A percentile compares a stretch with the other conserved stretches of the same genome.
These are phyloP conservation scores for Onygena corvina DNA, from an alignment of 2,329 filamentous ascomycete species.

Conservation along the genomic window DNA sequence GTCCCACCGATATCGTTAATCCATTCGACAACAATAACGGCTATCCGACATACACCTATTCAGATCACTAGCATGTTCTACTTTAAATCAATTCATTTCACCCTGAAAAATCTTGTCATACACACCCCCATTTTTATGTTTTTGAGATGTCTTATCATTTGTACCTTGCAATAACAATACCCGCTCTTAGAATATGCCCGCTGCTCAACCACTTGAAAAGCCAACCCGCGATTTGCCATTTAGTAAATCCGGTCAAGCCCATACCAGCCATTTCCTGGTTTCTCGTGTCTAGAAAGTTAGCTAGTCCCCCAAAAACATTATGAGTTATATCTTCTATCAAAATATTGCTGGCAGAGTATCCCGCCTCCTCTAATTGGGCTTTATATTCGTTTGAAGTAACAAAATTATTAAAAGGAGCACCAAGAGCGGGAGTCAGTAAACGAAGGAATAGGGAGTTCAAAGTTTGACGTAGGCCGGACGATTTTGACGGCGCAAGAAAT, in stretches of 20 bases:
- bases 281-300: conserved; percentile 33
- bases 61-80: not conserved
- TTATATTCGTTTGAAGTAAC: conserved; percentile 38
- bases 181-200: conserved; percentile 14
- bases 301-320: conserved; percentile 42
- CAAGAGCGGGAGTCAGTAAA: conserved; percentile 37
- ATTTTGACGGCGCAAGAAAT: conserved; percentile 23
- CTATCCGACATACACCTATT: conserved; percentile 5
- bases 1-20: not conserved
- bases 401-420: conserved; percentile 41
- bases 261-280: conserved; percentile 25
- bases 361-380: conserved; percentile 35
- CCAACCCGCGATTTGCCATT: conserved; percentile 16
- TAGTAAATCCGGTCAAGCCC: conserved; percentile 23
- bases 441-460: conserved; percentile 29
- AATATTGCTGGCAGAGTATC: conserved; percentile 36
- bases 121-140: not conserved
- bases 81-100: too few relatives aligned
- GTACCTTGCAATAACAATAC: conserved; percentile 13
- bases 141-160: not conserved
- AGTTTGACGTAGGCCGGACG: conserved; percentile 15
- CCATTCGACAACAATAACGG: not conserved
- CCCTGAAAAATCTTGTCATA: not conserved
- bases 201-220: conserved; percentile 14
- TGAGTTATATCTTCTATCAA: conserved; percentile 41